Evolutionary conservation across 129 eudicot genomes (phyloP).

Genomic region (Deinandra increscens): DNA sequence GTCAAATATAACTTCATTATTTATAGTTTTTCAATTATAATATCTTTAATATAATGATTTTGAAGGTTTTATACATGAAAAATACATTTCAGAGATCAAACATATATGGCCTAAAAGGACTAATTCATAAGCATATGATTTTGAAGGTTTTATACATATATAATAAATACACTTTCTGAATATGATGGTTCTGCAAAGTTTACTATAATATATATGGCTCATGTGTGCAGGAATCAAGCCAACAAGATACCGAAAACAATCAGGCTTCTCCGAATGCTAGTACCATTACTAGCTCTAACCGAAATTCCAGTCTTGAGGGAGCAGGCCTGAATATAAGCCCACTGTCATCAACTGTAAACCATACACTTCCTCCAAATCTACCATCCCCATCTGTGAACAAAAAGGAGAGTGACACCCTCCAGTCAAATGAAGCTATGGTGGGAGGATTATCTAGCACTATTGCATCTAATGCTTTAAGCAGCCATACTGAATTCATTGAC

Average conservation of each 20-base stretch:
- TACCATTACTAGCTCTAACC: conserved; percentile 42
- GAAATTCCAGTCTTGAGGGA: conserved; percentile 33
- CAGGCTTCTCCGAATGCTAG: conserved; percentile 56
- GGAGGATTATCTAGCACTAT: conserved; percentile 46
- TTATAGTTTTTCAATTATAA: not conserved
- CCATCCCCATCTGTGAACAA: conserved; percentile 28
- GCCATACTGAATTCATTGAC: conserved; percentile 37
- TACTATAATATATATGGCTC: conserved; percentile 3
- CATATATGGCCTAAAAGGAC: not conserved
- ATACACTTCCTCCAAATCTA: no score
- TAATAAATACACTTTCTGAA: no score
- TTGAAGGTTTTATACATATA: no score
- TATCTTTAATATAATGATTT: no score
- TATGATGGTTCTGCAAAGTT: not conserved
- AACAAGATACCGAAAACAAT: conserved; percentile 54
- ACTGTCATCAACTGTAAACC: conserved; percentile 33
- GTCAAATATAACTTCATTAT: not conserved
- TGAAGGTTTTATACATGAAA: not conserved
- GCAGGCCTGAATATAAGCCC: conserved; percentile 19
- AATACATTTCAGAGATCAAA: not conserved
- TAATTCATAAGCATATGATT: not conserved
- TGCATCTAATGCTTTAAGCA: conserved; percentile 33
- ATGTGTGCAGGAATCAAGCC: conserved; percentile 89
- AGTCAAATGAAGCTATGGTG: conserved; percentile 48
- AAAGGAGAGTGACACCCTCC: conserved; percentile 45